Conservation (phyloP, 2,329 filamentous ascomycete species). For the Exophiala dermatitidis region DNA sequence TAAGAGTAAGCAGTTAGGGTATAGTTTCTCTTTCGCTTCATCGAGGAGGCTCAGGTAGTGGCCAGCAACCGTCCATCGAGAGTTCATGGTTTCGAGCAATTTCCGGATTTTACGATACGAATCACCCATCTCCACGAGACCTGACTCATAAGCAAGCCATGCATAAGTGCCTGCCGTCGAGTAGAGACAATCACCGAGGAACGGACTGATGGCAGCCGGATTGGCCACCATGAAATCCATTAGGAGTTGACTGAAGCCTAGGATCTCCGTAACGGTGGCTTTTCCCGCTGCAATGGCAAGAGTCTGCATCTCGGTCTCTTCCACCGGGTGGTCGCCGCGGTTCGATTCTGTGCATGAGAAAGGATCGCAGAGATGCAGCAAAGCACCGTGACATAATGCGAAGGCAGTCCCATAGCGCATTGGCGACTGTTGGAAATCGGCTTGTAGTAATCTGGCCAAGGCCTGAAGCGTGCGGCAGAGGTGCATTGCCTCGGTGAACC, state of each 20-base stretch:
- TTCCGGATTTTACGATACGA: slow-evolving; percentile 19
- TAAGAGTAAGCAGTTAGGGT: slow-evolving; percentile 11
- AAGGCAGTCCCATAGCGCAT: slow-evolving; percentile 29
- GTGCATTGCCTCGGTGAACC: slow-evolving; percentile 32
- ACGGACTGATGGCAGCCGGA: slow-evolving; percentile 21
- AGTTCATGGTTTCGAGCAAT: slow-evolving; percentile 19
- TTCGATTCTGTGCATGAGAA: slow-evolving; percentile 31
- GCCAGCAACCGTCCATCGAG: slow-evolving; percentile 24
- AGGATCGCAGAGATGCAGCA: slow-evolving; percentile 31
- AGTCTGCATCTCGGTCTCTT: slow-evolving; percentile 33
- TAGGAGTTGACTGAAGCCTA: slow-evolving; percentile 19
- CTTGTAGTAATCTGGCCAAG: slow-evolving; percentile 28
- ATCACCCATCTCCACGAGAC: slow-evolving; percentile 21
- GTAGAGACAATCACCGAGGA: slow-evolving; percentile 32
- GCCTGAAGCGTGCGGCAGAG: slow-evolving; percentile 31
- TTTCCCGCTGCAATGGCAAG: slow-evolving; percentile 28
- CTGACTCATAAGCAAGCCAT: slow-evolving; percentile 32
- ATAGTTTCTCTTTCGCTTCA: slow-evolving; percentile 14
- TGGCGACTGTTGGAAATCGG: slow-evolving; percentile 26
- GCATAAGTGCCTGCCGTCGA: slow-evolving; percentile 32
- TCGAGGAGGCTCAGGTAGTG: slow-evolving; percentile 27
- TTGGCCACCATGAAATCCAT: slow-evolving; percentile 14
- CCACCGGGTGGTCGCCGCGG: slow-evolving; percentile 28
- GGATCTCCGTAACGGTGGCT: slow-evolving; percentile 18
- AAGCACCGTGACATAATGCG: slow-evolving; percentile 31